phyloP scores from a whole-genome alignment of 768 basidiomycete genomes.

The Suillus placidus region DNA sequence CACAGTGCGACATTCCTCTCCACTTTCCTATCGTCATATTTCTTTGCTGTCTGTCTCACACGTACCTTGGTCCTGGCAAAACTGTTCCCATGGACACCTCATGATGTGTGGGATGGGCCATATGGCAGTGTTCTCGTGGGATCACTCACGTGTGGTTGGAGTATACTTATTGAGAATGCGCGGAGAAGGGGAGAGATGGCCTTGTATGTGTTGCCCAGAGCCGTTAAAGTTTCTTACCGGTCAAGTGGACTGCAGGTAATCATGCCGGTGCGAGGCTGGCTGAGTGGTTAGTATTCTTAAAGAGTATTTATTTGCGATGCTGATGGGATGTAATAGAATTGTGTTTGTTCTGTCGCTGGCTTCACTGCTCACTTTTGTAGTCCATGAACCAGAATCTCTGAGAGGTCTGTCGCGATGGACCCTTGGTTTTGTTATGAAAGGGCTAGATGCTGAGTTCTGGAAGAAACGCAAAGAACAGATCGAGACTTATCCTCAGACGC shows the following conservation, averaged over 20 bases:
- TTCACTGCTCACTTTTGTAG: constrained; percentile 62
- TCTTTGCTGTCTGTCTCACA: constrained; percentile 69
- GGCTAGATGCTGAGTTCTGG: constrained; percentile 58
- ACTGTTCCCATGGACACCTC: constrained; percentile 65
- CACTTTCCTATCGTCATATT: constrained; percentile 70
- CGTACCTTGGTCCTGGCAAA: constrained; percentile 68
- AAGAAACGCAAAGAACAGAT: constrained; percentile 35
- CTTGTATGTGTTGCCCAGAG: constrained; percentile 74
- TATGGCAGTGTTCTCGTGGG: constrained; percentile 67
- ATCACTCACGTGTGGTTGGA: constrained; percentile 69
- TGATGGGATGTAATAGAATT: constrained; percentile 43
- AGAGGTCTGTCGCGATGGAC: constrained; percentile 79
- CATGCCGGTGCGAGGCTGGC: constrained; percentile 41
- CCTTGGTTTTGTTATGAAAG: constrained; percentile 64
- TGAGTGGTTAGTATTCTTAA: constrained; percentile 53
- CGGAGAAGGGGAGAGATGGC: constrained; percentile 77
- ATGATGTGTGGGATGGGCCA: constrained; percentile 82
- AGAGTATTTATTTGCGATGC: not conserved
- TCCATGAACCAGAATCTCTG: constrained; percentile 62
- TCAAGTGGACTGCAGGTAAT: constrained; percentile 51
- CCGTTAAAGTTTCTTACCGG: constrained; percentile 66
- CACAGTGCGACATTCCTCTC: constrained; percentile 76
- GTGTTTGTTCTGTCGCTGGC: constrained; percentile 67
- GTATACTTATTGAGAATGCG: constrained; percentile 79
- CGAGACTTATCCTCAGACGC: constrained; percentile 17